Base-by-base conservation (phyloP, 441 rosid species). In the Jatropha multifida region DNA sequence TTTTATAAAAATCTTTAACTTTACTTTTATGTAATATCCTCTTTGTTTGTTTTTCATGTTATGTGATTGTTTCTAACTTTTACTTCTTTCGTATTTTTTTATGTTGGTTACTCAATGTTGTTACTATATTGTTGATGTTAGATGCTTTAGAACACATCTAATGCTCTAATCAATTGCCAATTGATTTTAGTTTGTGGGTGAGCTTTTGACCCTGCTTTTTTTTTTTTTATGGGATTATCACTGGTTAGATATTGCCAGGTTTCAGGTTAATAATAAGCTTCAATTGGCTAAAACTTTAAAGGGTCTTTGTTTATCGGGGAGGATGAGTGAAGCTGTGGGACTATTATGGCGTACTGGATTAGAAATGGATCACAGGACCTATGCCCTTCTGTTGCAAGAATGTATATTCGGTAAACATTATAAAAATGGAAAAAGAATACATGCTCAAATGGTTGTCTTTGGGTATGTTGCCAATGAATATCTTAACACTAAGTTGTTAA, bases 371-470 rank as follows among this genome's bases (percentile, higher is more conserved):
- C 72, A 79, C 5, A 66, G 76, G 20, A 90, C 90, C 0, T 87
- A 88, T 71, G 78, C 87, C 46, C 74, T 94, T 65, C 65, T 92
- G 56, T 82, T 92, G 81, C 93, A 94, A 78, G 94, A 94, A 81
- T 89, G 93, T 65, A 85, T 85, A 71, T 81, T 83, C 61, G 68
- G 86, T 79, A 81, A 82, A 61, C 82, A 83, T 13, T 85, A 84
- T 71, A 38, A 23, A 17, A 81, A 48, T 61, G 92, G 89, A 71
- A 88, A 74, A 80, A 84, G 85, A 72, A 82, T 92, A 60, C 98
- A 92, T 74, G 88, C 91, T 11, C 94, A 90, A 38, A 92, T 89
- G 92, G 73, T 84, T 71, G 75, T 89, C 48, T 71, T 79, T 27
- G 98, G 93, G 10, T 83, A 80, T 81, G 60, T 71, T 70, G 86